These are phyloP conservation scores for Dactylorhiza incarnata DNA, from an alignment of 106 monocot genomes.

Conservation along the genomic window DNA sequence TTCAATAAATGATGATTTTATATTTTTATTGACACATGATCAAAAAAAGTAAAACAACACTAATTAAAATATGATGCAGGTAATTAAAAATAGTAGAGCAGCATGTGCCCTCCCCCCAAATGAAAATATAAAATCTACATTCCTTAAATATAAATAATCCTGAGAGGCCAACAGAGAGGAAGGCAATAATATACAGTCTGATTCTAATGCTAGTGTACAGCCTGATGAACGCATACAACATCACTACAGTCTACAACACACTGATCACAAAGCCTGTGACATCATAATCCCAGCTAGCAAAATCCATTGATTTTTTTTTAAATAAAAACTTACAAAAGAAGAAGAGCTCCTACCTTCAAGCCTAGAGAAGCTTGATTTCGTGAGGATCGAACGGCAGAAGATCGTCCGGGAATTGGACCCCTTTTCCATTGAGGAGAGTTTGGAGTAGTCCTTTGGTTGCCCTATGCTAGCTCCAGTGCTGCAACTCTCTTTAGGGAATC, in stretches of 20 bases:
- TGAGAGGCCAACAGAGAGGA: not conserved
- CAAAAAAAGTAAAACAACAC: too few species aligned
- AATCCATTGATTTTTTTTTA: not conserved
- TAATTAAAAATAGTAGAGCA: too few species aligned
- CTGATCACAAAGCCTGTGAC: not conserved
- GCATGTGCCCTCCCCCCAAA: too few species aligned
- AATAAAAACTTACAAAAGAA: not conserved
- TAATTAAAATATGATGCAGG: too few species aligned
- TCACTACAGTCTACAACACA: not conserved
- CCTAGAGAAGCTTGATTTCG: not conserved
- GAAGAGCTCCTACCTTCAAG: not conserved
- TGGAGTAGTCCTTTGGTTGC: not conserved
- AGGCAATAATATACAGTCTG: not conserved
- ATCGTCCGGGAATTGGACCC: not conserved
- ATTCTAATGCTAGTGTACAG: not conserved
- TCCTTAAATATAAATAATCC: too few species aligned
- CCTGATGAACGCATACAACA: not conserved
- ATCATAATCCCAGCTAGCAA: not conserved
- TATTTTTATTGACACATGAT: too few species aligned
- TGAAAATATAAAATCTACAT: too few species aligned
- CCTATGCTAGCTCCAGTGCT: conserved; percentile 12
- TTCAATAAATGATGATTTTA: too few species aligned
- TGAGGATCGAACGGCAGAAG: not conserved
- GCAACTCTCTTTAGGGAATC: conserved; percentile 54
- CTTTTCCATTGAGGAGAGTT: not conserved